A percentile compares a stretch with the other conserved stretches of the same genome.
phyloP scores from a whole-genome alignment of 176 grass and related monocot species.

The Musa schizocarpa region DNA sequence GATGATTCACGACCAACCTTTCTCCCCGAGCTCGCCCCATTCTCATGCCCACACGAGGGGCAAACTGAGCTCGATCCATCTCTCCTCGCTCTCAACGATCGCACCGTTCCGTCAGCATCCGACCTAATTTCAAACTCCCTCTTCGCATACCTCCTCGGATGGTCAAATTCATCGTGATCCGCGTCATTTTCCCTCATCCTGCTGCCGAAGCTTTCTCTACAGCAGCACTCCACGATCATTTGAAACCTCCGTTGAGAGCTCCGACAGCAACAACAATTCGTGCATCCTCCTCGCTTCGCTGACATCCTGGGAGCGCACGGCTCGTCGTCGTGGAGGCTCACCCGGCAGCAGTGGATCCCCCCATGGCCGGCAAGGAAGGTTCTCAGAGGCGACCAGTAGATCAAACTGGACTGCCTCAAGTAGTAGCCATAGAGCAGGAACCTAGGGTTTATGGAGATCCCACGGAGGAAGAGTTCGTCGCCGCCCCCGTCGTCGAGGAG shows the following conservation, averaged over 20 bases:
- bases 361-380: constrained; percentile 2
- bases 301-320: neutral
- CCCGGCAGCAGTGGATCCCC: neutral
- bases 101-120: neutral
- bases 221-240: neutral
- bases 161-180: neutral
- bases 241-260: neutral
- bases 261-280: neutral
- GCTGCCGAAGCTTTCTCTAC: neutral
- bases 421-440: constrained; percentile 15
- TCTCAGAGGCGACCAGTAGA: constrained; percentile 19
- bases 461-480: neutral
- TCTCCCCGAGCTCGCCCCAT: neutral
- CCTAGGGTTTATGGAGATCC: constrained; percentile 14
- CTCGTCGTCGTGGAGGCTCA: neutral
- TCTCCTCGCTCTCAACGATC: constrained; percentile 11
- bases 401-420: constrained; percentile 7
- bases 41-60: neutral
- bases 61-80: constrained; percentile 5
- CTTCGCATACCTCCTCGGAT: neutral
- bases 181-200: neutral
- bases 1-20: neutral
- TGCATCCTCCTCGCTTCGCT: neutral
- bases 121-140: neutral
- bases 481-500: neutral